Conservation (phyloP, 768 basidiomycete genomes). For the Macrolepiota dolichaula region DNA sequence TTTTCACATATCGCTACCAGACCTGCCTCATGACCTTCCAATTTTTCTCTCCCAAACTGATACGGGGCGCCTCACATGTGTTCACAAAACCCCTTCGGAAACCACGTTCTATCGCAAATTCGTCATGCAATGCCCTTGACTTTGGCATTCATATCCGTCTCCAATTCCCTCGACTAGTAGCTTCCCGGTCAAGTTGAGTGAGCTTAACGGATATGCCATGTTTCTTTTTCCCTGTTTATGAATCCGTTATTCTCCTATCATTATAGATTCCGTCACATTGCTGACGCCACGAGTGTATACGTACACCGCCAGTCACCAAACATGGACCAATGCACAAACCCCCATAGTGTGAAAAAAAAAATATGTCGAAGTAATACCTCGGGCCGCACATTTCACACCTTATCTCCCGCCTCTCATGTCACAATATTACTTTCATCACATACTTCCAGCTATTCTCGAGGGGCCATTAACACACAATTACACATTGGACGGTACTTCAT, state of each 20-base stretch:
- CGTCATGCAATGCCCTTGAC: too few species aligned
- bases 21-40: too few species aligned
- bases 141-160: too few species aligned
- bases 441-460: constrained; percentile 24
- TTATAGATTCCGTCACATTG: constrained; percentile 28
- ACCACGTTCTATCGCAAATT: too few species aligned
- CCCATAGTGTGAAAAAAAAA: constrained; percentile 37
- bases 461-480: constrained; percentile 27
- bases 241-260: background rate
- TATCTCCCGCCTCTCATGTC: constrained; percentile 8
- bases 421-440: background rate
- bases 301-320: too few species aligned
- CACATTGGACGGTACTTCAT: constrained; percentile 28
- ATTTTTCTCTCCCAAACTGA: too few species aligned
- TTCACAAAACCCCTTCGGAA: too few species aligned
- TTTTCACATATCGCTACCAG: too few species aligned
- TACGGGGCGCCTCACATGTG: too few species aligned
- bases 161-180: too few species aligned
- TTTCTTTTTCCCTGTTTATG: background rate
- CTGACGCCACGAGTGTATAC: constrained; percentile 20
- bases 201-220: constrained; percentile 27
- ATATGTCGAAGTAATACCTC: constrained; percentile 32
- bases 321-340: background rate
- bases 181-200: too few species aligned
- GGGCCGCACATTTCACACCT: too few species aligned